These are phyloP conservation scores for Candida sanyaensis DNA, from an alignment of 1,139 yeast genomes.

Conservation along the genomic window DNA sequence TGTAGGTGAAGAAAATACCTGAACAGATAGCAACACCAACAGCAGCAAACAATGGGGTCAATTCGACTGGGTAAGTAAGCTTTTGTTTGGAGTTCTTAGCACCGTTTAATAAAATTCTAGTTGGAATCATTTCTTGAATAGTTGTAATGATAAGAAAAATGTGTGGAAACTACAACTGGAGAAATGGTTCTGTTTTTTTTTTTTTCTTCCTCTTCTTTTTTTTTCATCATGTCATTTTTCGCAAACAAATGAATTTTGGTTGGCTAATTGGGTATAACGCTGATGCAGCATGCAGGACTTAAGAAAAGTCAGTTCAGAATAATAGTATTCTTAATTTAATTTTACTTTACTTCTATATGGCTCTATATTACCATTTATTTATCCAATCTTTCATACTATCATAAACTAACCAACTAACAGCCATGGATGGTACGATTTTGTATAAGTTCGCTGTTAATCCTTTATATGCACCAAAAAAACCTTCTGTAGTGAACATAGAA, in stretches of 20 bases:
- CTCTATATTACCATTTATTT: slow-evolving; percentile 28
- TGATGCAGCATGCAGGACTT: too few species aligned
- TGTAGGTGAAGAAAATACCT: slow-evolving; percentile 68
- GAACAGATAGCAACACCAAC: slow-evolving; percentile 67
- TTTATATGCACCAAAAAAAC: slow-evolving; percentile 78
- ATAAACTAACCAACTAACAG: slow-evolving; percentile 88
- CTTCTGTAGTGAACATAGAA: slow-evolving; percentile 72
- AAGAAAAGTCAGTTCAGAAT: too few species aligned
- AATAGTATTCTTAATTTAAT: too few species aligned
- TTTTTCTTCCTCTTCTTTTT: not conserved
- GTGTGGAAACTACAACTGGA: not conserved
- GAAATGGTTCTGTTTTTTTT: slow-evolving; percentile 5
- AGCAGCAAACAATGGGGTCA: slow-evolving; percentile 69
- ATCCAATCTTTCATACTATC: slow-evolving; percentile 59
- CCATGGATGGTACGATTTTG: slow-evolving; percentile 94
- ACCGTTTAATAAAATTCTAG: slow-evolving; percentile 54
- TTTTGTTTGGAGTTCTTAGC: slow-evolving; percentile 28
- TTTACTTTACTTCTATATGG: not conserved
- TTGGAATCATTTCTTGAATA: slow-evolving; percentile 49
- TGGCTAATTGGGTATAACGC: slow-evolving; percentile 10
- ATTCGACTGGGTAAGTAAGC: slow-evolving; percentile 62
- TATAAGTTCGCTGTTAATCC: slow-evolving; percentile 87
- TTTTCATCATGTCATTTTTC: slow-evolving; percentile 3
- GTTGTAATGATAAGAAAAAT: not conserved
- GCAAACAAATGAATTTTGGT: slow-evolving; percentile 16